Percentiles rank a stretch among this genome's conserved stretches.
phyloP scores from a whole-genome alignment of 1,284 basidiomycete genomes.

The Caloboletus inedulis region DNA sequence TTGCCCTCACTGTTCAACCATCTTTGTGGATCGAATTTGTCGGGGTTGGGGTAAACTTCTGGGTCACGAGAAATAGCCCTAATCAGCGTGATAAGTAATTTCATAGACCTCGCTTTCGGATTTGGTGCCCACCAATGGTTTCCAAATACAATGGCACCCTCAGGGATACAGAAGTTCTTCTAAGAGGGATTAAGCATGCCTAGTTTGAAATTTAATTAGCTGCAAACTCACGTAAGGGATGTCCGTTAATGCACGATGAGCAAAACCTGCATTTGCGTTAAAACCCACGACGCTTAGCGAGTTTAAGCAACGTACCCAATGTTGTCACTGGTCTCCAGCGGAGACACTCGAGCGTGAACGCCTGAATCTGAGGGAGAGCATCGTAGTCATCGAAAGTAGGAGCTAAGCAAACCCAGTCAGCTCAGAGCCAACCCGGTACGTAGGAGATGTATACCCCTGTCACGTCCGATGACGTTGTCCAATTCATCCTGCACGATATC shows the following conservation, averaged over 20 bases:
- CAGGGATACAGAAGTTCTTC: slow-evolving; percentile 31
- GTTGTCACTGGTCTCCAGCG: slow-evolving; percentile 45
- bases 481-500: slow-evolving; percentile 44
- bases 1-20: slow-evolving; percentile 26
- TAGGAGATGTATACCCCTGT: slow-evolving; percentile 31
- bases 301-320: slow-evolving; percentile 19
- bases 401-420: slow-evolving; percentile 24
- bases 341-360: slow-evolving; percentile 44
- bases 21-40: slow-evolving; percentile 30
- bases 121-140: slow-evolving; percentile 29
- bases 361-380: slow-evolving; percentile 38
- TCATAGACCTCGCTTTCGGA: too few relatives aligned
- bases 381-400: slow-evolving; percentile 41
- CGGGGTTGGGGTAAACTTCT: slow-evolving; percentile 27
- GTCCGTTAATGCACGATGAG: slow-evolving; percentile 29
- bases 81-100: neutral
- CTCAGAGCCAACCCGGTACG: neutral
- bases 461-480: slow-evolving; percentile 41
- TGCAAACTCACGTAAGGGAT: slow-evolving; percentile 29
- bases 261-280: slow-evolving; percentile 26
- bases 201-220: neutral
- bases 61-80: slow-evolving; percentile 35
- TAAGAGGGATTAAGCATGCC: slow-evolving; percentile 11
- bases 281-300: neutral
- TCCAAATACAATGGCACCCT: slow-evolving; percentile 34